phyloP scores from a whole-genome alignment of 176 grass and related monocot genomes.

The Hsuehochloa calcarea region DNA sequence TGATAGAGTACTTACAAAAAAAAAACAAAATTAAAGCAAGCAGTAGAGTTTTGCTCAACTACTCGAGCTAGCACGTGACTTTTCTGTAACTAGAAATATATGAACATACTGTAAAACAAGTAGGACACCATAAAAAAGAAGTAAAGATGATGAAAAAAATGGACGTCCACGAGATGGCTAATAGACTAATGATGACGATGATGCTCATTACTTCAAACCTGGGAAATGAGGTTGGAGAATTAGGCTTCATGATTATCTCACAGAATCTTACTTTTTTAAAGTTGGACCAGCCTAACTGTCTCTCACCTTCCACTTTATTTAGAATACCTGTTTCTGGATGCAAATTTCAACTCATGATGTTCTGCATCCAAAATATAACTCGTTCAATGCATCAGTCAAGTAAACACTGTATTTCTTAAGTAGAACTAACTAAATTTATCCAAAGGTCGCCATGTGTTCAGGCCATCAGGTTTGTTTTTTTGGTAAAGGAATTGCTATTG shows the following conservation, averaged over 20 bases:
- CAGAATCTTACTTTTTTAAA: constrained; percentile 32
- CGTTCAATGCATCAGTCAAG: background rate
- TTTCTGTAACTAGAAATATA: background rate
- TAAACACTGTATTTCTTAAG: background rate
- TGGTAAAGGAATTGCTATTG: background rate
- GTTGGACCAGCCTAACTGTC: constrained; percentile 24
- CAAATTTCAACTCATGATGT: constrained; percentile 5
- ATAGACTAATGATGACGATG: constrained; percentile 23
- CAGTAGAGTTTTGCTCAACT: background rate
- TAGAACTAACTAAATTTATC: background rate
- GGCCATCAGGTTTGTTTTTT: background rate
- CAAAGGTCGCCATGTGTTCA: background rate
- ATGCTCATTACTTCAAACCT: constrained; percentile 37
- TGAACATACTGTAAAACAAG: background rate
- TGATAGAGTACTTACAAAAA: background rate
- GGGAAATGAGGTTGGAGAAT: constrained; percentile 23
- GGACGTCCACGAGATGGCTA: background rate
- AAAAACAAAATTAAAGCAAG: background rate
- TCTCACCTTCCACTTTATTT: background rate
- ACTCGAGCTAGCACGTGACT: background rate
- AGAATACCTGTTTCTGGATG: background rate
- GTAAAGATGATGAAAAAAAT: background rate
- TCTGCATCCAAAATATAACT: background rate
- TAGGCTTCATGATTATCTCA: constrained; percentile 31
- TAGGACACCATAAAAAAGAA: background rate